Percentiles rank a stretch among this genome's conserved stretches.
phyloP scores from a whole-genome alignment of 345 rosid species.

The Lepidium aucheri region DNA sequence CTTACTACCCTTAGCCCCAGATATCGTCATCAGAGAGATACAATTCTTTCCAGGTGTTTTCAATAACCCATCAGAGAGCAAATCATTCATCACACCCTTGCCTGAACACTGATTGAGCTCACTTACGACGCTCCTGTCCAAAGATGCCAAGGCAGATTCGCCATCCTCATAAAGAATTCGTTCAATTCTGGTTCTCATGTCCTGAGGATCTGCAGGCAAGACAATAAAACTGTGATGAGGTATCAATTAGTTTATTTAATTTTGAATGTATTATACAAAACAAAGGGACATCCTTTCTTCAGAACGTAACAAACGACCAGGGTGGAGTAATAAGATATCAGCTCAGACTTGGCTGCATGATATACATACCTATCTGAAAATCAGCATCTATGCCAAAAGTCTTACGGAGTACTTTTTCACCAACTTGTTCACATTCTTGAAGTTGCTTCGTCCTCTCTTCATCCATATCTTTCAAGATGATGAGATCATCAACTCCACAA shows the following conservation, averaged over 20 bases:
- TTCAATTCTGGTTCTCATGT: constrained; percentile 59
- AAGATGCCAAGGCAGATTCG: constrained; percentile 61
- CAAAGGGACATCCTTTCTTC: not conserved
- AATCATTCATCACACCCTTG: constrained; percentile 54
- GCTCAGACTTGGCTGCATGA: not conserved
- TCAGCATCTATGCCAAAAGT: constrained; percentile 47
- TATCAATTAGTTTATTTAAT: constrained; percentile 1
- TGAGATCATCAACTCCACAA: constrained; percentile 96
- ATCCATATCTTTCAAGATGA: constrained; percentile 59
- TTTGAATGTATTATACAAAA: not conserved
- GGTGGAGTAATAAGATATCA: not conserved
- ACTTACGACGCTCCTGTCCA: constrained; percentile 70
- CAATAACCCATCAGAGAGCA: constrained; percentile 74
- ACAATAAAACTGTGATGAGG: not conserved
- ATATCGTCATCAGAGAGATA: constrained; percentile 91
- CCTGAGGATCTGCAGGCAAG: constrained; percentile 46
- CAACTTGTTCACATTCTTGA: constrained; percentile 58
- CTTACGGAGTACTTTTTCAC: constrained; percentile 62
- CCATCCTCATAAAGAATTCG: constrained; percentile 66
- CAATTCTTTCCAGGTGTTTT: constrained; percentile 83
- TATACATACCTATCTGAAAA: constrained; percentile 44
- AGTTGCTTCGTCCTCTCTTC: constrained; percentile 63
- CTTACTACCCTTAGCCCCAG: constrained; percentile 99
- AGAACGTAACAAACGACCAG: constrained; percentile 11
- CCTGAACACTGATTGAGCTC: constrained; percentile 68